phyloP scores from a whole-genome alignment of 495 filamentous ascomycete species.

The Aspergillus avenaceus region DNA sequence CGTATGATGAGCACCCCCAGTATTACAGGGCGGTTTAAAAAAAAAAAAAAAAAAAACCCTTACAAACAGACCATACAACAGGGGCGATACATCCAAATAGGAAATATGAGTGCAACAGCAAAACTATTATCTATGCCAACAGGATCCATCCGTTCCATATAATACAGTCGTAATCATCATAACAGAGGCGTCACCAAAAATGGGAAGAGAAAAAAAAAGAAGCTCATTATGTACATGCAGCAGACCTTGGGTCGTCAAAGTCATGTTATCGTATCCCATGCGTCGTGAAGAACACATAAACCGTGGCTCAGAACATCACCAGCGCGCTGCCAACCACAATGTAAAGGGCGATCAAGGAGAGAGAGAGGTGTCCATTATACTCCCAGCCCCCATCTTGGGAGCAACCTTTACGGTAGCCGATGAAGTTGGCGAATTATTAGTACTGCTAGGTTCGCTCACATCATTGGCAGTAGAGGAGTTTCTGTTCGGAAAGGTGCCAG shows the following conservation, averaged over 20 bases:
- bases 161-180: constrained; percentile 2
- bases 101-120: no score
- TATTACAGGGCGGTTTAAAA: no score
- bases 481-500: not conserved
- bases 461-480: not conserved
- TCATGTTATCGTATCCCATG: constrained; percentile 8
- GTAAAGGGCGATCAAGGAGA: constrained; percentile 15
- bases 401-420: constrained; percentile 8
- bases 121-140: no score
- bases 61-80: no score
- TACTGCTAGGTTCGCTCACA: not conserved
- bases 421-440: not conserved
- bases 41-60: no score
- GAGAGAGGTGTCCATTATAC: constrained; percentile 3
- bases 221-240: constrained; percentile 1
- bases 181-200: not conserved
- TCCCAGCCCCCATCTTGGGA: constrained; percentile 15
- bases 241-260: constrained; percentile 1
- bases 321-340: constrained; percentile 15
- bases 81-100: no score
- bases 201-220: not conserved
- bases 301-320: constrained; percentile 15
- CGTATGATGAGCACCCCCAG: no score
- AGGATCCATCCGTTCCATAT: not conserved
- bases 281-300: not conserved